Evolutionary conservation across 305 asterid species (phyloP).

Genomic region (Fraxinus velutina): DNA sequence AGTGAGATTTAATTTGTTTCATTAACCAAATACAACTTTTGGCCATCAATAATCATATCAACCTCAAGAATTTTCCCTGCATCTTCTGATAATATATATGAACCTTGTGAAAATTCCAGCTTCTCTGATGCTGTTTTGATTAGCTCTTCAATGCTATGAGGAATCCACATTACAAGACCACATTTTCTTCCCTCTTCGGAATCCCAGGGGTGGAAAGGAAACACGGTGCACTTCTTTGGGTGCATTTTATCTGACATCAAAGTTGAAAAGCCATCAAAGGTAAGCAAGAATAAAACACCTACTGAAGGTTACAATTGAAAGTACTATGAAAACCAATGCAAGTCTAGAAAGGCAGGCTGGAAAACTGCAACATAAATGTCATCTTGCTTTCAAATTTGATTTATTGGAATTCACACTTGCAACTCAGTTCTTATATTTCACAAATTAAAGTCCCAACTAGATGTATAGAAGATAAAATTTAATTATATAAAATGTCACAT

Average conservation of each 20-base stretch:
- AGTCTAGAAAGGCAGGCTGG: background rate
- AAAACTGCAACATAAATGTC: background rate
- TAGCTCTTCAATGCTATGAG: slow-evolving; percentile 58
- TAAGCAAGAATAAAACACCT: background rate
- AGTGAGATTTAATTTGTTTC: slow-evolving; percentile 31
- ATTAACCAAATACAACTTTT: slow-evolving; percentile 48
- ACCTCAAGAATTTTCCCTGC: slow-evolving; percentile 66
- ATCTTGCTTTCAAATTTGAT: background rate
- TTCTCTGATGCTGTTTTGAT: slow-evolving; percentile 43
- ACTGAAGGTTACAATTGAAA: background rate
- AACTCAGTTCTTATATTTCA: background rate
- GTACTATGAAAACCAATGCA: background rate
- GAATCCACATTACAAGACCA: slow-evolving; percentile 77
- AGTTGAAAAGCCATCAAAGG: background rate
- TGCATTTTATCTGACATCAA: slow-evolving; percentile 39
- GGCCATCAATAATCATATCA: slow-evolving; percentile 62
- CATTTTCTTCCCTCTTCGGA: slow-evolving; percentile 42
- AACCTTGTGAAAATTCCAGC: slow-evolving; percentile 35
- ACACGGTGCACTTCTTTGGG: slow-evolving; percentile 61
- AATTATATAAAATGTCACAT: background rate
- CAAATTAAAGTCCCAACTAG: background rate
- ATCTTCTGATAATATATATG: slow-evolving; percentile 64
- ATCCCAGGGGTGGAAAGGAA: slow-evolving; percentile 73
- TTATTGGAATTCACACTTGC: background rate
- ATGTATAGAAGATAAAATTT: background rate